A percentile compares a stretch with the other conserved stretches of the same genome.
Evolutionary conservation across 2,329 filamentous ascomycete species (phyloP).

Genomic region (Aciculosporium take): DNA sequence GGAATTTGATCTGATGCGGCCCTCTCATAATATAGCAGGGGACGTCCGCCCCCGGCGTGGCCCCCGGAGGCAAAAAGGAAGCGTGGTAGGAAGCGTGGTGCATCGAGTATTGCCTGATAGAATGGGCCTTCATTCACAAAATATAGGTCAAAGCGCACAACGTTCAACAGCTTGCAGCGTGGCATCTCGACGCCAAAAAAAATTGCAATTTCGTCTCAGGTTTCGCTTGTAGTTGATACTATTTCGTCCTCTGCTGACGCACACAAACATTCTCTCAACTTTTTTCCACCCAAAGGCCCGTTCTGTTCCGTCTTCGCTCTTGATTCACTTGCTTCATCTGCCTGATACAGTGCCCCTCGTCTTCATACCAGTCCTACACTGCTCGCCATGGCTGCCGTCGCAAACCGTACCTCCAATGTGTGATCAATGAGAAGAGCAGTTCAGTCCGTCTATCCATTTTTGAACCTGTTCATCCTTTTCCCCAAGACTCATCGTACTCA

Average conservation of each 20-base stretch:
- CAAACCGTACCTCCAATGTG: neutral
- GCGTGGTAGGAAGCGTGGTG: no score
- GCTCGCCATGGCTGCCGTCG: neutral
- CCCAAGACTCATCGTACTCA: conserved; percentile 2
- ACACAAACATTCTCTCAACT: conserved; percentile 5
- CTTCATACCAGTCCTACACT: neutral
- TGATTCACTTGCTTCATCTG: neutral
- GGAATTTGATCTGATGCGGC: no score
- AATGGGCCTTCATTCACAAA: no score
- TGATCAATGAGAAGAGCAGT: conserved; percentile 3
- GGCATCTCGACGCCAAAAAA: neutral
- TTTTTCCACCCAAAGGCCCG: neutral
- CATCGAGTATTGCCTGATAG: no score
- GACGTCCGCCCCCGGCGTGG: no score
- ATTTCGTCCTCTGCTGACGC: conserved; percentile 1
- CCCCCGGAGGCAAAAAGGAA: no score
- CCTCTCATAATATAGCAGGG: no score
- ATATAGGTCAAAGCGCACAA: no score
- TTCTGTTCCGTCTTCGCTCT: neutral
- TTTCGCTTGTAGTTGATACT: conserved; percentile 1
- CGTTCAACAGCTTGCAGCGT: neutral
- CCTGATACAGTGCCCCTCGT: conserved; percentile 1
- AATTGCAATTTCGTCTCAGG: neutral
- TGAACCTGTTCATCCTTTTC: conserved; percentile 7
- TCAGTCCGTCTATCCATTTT: conserved; percentile 14